phyloP scores from a whole-genome alignment of 306 rosid genomes.

The Rosa chinensis region DNA sequence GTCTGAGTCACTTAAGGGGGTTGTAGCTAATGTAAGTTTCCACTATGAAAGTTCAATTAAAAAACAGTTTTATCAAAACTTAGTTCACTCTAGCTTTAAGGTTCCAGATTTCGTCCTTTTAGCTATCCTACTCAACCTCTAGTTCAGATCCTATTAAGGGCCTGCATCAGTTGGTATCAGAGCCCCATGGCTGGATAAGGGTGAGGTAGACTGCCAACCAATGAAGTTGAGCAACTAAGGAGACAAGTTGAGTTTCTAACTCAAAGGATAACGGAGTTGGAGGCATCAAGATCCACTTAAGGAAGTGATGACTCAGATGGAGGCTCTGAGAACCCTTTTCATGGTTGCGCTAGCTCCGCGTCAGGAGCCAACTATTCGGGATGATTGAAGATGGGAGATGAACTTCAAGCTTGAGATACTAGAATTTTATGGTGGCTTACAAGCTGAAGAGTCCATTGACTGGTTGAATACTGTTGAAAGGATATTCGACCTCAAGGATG shows the following conservation, averaged over 20 bases:
- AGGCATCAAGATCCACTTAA: background rate
- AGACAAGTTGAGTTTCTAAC: background rate
- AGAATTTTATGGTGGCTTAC: background rate
- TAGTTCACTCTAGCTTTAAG: background rate
- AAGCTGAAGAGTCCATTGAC: background rate
- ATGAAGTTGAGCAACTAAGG: background rate
- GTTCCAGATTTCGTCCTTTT: background rate
- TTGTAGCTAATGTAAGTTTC: background rate
- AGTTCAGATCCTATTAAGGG: constrained; percentile 50
- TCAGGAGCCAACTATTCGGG: background rate
- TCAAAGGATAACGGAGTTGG: background rate
- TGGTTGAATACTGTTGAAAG: background rate
- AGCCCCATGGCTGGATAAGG: background rate
- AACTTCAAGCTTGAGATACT: background rate
- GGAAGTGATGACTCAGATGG: background rate
- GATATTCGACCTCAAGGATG: background rate
- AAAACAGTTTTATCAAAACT: background rate
- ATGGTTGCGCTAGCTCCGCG: background rate
- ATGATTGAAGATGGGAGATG: background rate
- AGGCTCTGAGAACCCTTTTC: background rate
- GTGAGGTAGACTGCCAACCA: background rate
- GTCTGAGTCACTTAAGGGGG: background rate
- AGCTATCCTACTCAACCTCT: constrained; percentile 24
- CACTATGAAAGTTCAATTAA: background rate
- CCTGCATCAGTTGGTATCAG: constrained; percentile 32